phyloP scores from a whole-genome alignment of 352 stramenopile species.

The Saprolegnia parasitica region DNA sequence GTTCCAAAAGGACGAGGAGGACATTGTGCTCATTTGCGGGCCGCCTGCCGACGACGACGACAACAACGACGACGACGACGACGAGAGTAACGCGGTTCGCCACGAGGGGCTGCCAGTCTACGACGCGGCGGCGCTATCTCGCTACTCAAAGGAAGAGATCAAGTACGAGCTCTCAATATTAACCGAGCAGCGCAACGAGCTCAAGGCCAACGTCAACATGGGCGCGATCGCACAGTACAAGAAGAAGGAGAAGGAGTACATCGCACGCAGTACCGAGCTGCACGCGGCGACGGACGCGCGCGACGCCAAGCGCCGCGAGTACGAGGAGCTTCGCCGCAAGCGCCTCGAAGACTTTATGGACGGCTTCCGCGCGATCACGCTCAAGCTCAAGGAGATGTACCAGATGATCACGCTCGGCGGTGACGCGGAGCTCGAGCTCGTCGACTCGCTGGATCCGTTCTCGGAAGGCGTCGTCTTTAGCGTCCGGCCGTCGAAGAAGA shows the following conservation, averaged over 20 bases:
- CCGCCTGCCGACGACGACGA: conserved; percentile 29
- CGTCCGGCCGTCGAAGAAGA: conserved; percentile 99
- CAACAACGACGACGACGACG: conserved; percentile 20
- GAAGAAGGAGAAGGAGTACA: conserved; percentile 95
- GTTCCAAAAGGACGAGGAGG: conserved; percentile 65
- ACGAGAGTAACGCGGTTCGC: no score
- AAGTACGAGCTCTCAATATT: conserved; percentile 92
- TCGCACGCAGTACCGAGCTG: conserved; percentile 89
- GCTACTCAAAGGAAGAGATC: conserved; percentile 89
- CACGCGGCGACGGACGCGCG: conserved; percentile 91
- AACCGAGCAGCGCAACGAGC: conserved; percentile 87
- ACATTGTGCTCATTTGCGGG: conserved; percentile 34
- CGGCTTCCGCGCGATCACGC: conserved; percentile 97
- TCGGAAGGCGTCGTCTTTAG: conserved; percentile 99
- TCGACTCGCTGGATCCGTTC: conserved; percentile 99
- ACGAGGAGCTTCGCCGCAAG: conserved; percentile 95
- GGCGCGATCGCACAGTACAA: conserved; percentile 86
- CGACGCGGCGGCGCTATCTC: conserved; percentile 64
- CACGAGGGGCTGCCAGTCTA: conserved; percentile 55
- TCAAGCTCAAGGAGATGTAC: conserved; percentile 99
- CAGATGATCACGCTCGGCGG: conserved; percentile 97
- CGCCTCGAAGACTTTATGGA: conserved; percentile 99
- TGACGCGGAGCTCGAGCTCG: conserved; percentile 98
- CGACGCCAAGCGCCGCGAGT: conserved; percentile 90
- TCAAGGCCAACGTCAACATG: conserved; percentile 95